These are phyloP conservation scores for Stephania yunnanensis DNA, from an alignment of 164 flowering plant species.

Conservation along the genomic window DNA sequence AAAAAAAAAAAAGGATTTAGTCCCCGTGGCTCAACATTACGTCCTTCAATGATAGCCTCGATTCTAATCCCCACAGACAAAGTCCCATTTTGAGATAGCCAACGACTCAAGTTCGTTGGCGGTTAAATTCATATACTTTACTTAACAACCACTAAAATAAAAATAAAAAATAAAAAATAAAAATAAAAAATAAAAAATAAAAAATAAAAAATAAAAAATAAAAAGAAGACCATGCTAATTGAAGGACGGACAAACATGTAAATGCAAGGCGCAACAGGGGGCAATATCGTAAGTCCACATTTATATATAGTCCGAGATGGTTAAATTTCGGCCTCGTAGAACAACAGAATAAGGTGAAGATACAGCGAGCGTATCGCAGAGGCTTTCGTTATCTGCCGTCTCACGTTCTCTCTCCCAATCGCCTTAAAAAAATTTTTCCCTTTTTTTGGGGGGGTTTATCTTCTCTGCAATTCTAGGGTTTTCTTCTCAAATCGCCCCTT, in stretches of 20 bases:
- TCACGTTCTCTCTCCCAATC: slow-evolving; percentile 9
- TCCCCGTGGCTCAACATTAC: too few species aligned
- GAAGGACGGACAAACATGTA: background rate
- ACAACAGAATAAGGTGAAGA: background rate
- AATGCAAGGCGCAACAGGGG: background rate
- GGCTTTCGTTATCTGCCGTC: slow-evolving; percentile 46
- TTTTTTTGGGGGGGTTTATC: slow-evolving; percentile 13
- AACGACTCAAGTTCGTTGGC: background rate
- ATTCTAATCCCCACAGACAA: background rate
- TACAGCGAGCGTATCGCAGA: slow-evolving; percentile 34
- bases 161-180: too few species aligned
- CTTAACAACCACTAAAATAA: background rate
- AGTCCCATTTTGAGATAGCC: too few species aligned
- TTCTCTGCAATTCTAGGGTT: slow-evolving; percentile 37
- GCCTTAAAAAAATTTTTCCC: too few species aligned
- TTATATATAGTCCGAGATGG: slow-evolving; percentile 9
- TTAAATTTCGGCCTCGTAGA: background rate
- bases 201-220: too few species aligned
- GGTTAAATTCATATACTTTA: too few species aligned
- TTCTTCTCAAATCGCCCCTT: slow-evolving; percentile 10
- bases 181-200: too few species aligned
- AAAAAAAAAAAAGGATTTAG: too few species aligned
- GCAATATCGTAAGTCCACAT: slow-evolving; percentile 5
- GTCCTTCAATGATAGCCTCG: too few species aligned
- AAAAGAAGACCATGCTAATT: background rate